Conservation (phyloP, 805 yeast species). For the Kuraishia capsulata region DNA sequence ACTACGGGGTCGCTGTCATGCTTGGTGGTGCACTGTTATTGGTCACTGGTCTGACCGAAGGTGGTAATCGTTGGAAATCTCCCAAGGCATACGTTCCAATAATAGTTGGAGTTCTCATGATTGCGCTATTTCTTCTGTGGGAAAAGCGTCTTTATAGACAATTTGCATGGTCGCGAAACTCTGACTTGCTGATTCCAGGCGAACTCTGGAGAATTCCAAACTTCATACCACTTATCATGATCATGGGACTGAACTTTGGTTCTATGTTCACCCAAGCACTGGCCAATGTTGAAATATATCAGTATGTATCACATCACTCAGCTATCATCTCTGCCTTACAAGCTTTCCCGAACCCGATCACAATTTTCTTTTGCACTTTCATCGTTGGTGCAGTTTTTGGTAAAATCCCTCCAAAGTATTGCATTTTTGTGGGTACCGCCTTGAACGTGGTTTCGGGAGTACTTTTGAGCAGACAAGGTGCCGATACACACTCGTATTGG, state of each 20-base stretch:
- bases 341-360: constrained; percentile 14
- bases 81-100: constrained; percentile 26
- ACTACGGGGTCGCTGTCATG: constrained; percentile 18
- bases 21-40: constrained; percentile 22
- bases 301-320: constrained; percentile 3
- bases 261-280: constrained; percentile 12
- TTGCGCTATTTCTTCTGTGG: constrained; percentile 12
- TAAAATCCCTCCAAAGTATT: constrained; percentile 12
- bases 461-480: not conserved
- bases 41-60: too few species aligned
- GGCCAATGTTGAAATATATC: constrained; percentile 6
- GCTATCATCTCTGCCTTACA: constrained; percentile 4
- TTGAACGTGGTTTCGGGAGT: constrained; percentile 1
- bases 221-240: constrained; percentile 12
- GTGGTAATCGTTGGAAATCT: constrained; percentile 26
- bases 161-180: too few species aligned
- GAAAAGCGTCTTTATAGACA: constrained; percentile 16
- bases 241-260: constrained; percentile 10
- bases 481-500: constrained; percentile 1
- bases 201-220: constrained; percentile 17
- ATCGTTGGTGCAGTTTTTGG: constrained; percentile 2
- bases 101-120: constrained; percentile 19
- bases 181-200: constrained; percentile 18
- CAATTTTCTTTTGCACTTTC: constrained; percentile 1
- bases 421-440: constrained; percentile 6